phyloP scores from a whole-genome alignment of 176 grass and related monocot genomes.

The Phyllostachys edulis region DNA sequence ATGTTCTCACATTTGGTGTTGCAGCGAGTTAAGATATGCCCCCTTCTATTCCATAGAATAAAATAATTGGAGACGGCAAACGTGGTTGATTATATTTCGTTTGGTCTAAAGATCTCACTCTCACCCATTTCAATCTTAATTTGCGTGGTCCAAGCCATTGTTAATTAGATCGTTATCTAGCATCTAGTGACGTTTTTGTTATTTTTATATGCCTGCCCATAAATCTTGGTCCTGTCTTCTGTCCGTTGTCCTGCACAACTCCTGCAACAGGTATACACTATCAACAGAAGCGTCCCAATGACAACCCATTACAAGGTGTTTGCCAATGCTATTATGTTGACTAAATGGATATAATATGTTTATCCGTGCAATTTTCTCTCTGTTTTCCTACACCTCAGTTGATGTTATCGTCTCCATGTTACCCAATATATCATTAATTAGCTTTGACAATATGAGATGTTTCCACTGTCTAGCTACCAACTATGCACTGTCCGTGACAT shows the following conservation, averaged over 20 bases:
- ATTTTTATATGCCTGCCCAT: too few species aligned
- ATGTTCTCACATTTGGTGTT: background rate
- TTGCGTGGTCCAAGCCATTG: background rate
- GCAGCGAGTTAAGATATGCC: background rate
- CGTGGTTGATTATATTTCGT: conserved; percentile 17
- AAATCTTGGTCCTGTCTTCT: background rate
- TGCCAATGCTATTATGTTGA: background rate
- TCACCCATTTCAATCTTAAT: background rate
- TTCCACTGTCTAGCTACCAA: background rate
- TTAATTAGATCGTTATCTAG: background rate
- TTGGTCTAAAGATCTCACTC: background rate
- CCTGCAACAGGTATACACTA: background rate
- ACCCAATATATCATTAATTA: background rate
- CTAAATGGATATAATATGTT: background rate
- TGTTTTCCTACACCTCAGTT: background rate
- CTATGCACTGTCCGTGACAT: background rate
- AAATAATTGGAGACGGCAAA: background rate
- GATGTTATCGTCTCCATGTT: background rate
- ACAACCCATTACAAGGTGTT: background rate
- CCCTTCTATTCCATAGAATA: background rate
- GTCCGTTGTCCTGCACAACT: background rate
- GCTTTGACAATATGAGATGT: background rate
- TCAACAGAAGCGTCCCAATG: background rate
- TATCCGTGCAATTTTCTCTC: background rate
- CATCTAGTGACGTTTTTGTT: background rate